phyloP scores from a whole-genome alignment of 768 basidiomycete species.

The Russula earlei region DNA sequence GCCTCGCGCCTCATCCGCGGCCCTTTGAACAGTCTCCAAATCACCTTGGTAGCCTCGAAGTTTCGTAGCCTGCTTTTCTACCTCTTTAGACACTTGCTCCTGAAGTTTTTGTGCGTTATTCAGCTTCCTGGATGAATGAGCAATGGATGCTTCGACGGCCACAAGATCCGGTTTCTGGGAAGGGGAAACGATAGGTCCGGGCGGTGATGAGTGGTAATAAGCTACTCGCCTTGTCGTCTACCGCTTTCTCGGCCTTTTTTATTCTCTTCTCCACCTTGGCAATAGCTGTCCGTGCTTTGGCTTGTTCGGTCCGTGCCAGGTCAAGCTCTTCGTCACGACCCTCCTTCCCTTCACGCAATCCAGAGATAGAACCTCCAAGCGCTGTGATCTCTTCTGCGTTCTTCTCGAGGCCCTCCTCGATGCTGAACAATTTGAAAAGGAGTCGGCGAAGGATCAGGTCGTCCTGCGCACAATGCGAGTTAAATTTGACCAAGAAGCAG shows the following conservation, averaged over 20 bases:
- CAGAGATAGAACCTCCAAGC: slow-evolving; percentile 63
- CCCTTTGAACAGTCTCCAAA: slow-evolving; percentile 50
- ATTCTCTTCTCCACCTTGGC: slow-evolving; percentile 80
- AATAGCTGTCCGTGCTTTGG: slow-evolving; percentile 61
- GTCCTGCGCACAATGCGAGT: slow-evolving; percentile 40
- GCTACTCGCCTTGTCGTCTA: slow-evolving; percentile 70
- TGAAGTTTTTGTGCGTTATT: slow-evolving; percentile 56
- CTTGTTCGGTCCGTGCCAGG: slow-evolving; percentile 68
- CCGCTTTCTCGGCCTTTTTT: slow-evolving; percentile 82
- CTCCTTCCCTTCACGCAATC: slow-evolving; percentile 59
- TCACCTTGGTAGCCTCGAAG: slow-evolving; percentile 54
- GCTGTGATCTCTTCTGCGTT: slow-evolving; percentile 61
- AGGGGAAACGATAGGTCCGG: neutral
- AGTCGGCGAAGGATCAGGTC: slow-evolving; percentile 72
- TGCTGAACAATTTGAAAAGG: slow-evolving; percentile 83
- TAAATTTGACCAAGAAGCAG: neutral
- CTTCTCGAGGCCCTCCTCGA: slow-evolving; percentile 71
- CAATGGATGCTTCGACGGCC: slow-evolving; percentile 77
- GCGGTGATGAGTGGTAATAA: slow-evolving; percentile 13
- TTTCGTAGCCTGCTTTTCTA: slow-evolving; percentile 39
- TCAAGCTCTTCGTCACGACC: slow-evolving; percentile 64
- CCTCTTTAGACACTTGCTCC: slow-evolving; percentile 57
- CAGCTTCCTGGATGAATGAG: slow-evolving; percentile 72
- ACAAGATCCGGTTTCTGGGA: slow-evolving; percentile 79
- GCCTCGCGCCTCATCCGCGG: slow-evolving; percentile 78